Evolutionary conservation across 2,329 filamentous ascomycete species (phyloP), one percentile per base, ranked within the genome.

Genomic region (Aspergillaceae sp.): DNA sequence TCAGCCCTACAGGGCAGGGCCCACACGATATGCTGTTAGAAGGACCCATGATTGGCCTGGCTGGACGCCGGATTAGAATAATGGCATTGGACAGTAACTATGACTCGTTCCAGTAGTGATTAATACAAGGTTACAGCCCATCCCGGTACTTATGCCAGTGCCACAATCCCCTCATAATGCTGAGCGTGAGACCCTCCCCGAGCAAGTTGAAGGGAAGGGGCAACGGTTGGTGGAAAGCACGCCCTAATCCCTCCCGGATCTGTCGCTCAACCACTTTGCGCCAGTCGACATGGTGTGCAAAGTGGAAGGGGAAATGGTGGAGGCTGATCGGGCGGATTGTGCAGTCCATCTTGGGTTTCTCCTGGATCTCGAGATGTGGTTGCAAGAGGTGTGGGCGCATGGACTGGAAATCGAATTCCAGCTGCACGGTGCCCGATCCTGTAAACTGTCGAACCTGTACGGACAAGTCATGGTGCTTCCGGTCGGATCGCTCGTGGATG

Each of bases 211-310:
- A 50, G 7, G 48, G 47, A 9, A 53, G 33, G 5, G 50, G 48
- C n/a, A 53, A 40, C 11, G 50, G 50, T 29, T 48, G 44, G n/a
- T 48, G 48, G 40, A 51, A 52, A 8, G 48, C 50, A 46, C 48
- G 46, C 11, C 48, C 45, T 28, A 53, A 33, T 34, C 50, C 50
- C 45, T 52, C 51, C 1, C 51, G 50, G 10, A 53, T 46, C 36
- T 53, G 51, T 43, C 45, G 46, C 34, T 51, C 50, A 41, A 53
- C 50, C 5, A 50, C 44, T 27, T 43, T 44, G 3, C 50, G 44
- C 51, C 51, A 53, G 44, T 53, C 50, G 32, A 53, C 43, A 11
- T 51, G 50, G 30, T 53, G 51, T n/a, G 51, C 44, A 40, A 53
- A 52, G 34, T 53, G 50, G 26, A 53, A 50, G 1, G 51, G 50